Percentiles rank a stretch among this genome's conserved stretches.
phyloP scores from a whole-genome alignment of 169 alveolate species.

The Plasmodium adleri region DNA sequence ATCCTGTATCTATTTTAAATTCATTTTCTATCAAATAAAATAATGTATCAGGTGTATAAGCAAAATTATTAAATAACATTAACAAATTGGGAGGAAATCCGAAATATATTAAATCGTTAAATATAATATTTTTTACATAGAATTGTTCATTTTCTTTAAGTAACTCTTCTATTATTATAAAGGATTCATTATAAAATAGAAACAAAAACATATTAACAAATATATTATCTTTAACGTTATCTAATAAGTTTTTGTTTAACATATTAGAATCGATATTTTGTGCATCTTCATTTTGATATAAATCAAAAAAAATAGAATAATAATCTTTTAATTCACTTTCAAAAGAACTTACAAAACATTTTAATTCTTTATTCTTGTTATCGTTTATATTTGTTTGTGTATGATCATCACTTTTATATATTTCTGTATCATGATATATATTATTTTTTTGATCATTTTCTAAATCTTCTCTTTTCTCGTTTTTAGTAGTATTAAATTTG shows the following conservation, averaged over 20 bases:
- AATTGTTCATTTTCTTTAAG: constrained; percentile 14
- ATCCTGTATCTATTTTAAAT: constrained; percentile 20
- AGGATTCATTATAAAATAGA: constrained; percentile 66
- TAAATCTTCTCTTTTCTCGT: neutral
- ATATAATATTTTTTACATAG: constrained; percentile 53
- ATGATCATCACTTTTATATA: neutral
- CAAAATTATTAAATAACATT: constrained; percentile 34
- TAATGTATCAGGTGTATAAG: constrained; percentile 30
- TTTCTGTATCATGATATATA: neutral
- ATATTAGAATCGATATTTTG: neutral
- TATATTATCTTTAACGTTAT: constrained; percentile 33
- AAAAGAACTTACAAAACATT: neutral
- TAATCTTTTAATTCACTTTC: constrained; percentile 16
- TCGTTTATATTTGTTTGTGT: neutral
- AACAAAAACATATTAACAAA: constrained; percentile 51
- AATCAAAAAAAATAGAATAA: constrained; percentile 40
- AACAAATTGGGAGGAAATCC: constrained; percentile 56
- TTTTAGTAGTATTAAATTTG: neutral
- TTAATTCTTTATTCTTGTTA: neutral
- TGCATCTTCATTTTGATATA: constrained; percentile 25
- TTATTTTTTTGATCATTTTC: neutral
- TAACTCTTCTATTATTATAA: constrained; percentile 45
- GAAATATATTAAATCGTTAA: constrained; percentile 45
- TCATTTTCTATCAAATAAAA: constrained; percentile 13
- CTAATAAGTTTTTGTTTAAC: constrained; percentile 12